phyloP scores from a whole-genome alignment of 1,284 basidiomycete species.

The Cryptococcus floricola region DNA sequence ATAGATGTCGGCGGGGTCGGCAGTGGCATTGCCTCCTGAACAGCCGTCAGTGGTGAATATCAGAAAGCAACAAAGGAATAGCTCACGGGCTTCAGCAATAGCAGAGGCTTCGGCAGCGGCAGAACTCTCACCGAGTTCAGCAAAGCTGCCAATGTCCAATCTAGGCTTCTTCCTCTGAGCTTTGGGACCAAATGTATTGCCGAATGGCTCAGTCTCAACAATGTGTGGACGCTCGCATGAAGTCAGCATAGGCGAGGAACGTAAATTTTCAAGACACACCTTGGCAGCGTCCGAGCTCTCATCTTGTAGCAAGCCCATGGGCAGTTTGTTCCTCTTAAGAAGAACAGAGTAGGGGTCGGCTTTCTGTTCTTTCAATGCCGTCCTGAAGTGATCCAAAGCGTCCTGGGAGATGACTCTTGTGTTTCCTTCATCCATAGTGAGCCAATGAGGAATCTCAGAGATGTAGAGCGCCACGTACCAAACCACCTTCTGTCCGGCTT shows the following conservation, averaged over 20 bases:
- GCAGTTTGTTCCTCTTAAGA: slow-evolving; percentile 84
- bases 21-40: slow-evolving; percentile 5
- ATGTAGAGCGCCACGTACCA: slow-evolving; percentile 57
- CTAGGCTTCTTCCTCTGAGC: slow-evolving; percentile 84
- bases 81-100: background rate
- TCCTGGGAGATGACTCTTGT: slow-evolving; percentile 97
- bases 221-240: slow-evolving; percentile 72
- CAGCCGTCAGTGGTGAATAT: background rate
- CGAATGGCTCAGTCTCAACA: slow-evolving; percentile 87
- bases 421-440: slow-evolving; percentile 61
- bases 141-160: slow-evolving; percentile 77
- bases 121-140: slow-evolving; percentile 72
- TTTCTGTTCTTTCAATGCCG: slow-evolving; percentile 73
- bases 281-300: slow-evolving; percentile 77
- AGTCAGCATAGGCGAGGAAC: background rate
- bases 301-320: slow-evolving; percentile 88
- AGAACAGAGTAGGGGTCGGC: slow-evolving; percentile 93
- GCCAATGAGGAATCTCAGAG: background rate
- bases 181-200: slow-evolving; percentile 89
- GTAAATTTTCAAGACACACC: slow-evolving; percentile 50
- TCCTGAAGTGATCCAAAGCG: slow-evolving; percentile 89
- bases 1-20: slow-evolving; percentile 35
- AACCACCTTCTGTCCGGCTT: slow-evolving; percentile 94
- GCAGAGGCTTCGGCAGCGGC: slow-evolving; percentile 47
- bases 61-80: background rate